Base-by-base conservation (phyloP, 108 stramenopile genomes). In the Mayamaea pseudoterrestris region DNA sequence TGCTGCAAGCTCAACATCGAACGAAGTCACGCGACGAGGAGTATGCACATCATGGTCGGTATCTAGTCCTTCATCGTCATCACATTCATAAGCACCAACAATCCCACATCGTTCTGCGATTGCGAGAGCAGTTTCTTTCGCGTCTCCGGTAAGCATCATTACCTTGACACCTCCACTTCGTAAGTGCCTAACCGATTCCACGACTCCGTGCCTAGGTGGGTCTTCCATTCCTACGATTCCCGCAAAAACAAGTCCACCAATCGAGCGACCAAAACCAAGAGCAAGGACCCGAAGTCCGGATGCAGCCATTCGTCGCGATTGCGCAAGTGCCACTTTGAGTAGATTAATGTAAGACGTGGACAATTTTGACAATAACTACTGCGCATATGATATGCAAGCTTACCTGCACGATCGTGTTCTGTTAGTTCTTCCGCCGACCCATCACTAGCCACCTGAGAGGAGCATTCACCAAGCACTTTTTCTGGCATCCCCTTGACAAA, bases 71-170 rank as follows among this genome's bases (percentile, higher is more conserved):
- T 29, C 41, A 0, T 31, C 18, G 16, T 46, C 13, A 35, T 50
- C 52, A 13, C 23, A 36, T 2, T 61, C 48, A 3, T 31, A 5
- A 23, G 24, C 18, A 46, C 74, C 74, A 18, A 90, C 35, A 43
- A 96, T 93, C 0, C 93, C 93, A 52, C 93, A 79, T 44, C 86
- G 55, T 21, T 65, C 50, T 0, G 92, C 96, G 45, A 98, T 91
- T 0, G 94, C 91, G 20, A 95, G 40, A 1, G 96, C 97, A 11
- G 97, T 98, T 45, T 89, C 92, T 40, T 93, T 78, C 11, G 83
- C 69, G 63, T 98, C 98, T 13, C 98, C 98, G 0, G 98, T 98
- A 25, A 98, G 86, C 95, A 98, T 98, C 47, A 93, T 68, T 14
- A 93, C 86, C 30, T 85, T 74, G 0, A 94, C 88, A 12, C 93